Conservation (phyloP, 345 rosid species). For the Euphorbia pulcherrima region DNA sequence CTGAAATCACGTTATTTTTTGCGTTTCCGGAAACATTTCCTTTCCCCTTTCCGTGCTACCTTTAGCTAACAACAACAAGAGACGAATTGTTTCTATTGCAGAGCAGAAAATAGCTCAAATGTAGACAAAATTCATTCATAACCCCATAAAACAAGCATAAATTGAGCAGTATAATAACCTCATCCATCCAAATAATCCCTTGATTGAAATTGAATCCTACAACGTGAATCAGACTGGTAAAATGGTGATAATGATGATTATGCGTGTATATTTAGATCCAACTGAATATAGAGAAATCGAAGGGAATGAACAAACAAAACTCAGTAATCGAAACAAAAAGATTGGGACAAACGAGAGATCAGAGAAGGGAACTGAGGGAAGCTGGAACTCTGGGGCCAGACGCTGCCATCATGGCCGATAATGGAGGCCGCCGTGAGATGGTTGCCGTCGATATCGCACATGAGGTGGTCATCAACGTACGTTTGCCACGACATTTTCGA, state of each 20-base stretch:
- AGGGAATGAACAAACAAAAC: neutral
- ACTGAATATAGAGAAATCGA: neutral
- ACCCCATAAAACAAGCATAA: neutral
- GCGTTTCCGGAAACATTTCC: too few relatives aligned
- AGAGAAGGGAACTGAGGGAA: slow-evolving; percentile 21
- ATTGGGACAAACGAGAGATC: slow-evolving; percentile 3
- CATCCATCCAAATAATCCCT: neutral
- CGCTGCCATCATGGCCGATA: slow-evolving; percentile 24
- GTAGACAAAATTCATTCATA: neutral
- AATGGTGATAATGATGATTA: neutral
- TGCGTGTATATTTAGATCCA: neutral
- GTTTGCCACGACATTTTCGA: slow-evolving; percentile 27
- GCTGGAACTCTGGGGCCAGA: slow-evolving; percentile 23
- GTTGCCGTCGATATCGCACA: slow-evolving; percentile 24
- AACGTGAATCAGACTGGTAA: neutral
- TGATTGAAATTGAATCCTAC: neutral
- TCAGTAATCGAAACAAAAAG: slow-evolving; percentile 4
- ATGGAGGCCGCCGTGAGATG: slow-evolving; percentile 20
- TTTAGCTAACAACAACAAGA: too few relatives aligned
- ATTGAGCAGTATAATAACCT: neutral
- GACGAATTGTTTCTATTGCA: too few relatives aligned
- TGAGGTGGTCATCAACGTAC: slow-evolving; percentile 24
- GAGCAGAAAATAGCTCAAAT: neutral
- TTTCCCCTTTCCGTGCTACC: too few relatives aligned
- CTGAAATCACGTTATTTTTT: too few relatives aligned